Conservation (phyloP, 2,329 filamentous ascomycete species). For the Penicillium paneum region DNA sequence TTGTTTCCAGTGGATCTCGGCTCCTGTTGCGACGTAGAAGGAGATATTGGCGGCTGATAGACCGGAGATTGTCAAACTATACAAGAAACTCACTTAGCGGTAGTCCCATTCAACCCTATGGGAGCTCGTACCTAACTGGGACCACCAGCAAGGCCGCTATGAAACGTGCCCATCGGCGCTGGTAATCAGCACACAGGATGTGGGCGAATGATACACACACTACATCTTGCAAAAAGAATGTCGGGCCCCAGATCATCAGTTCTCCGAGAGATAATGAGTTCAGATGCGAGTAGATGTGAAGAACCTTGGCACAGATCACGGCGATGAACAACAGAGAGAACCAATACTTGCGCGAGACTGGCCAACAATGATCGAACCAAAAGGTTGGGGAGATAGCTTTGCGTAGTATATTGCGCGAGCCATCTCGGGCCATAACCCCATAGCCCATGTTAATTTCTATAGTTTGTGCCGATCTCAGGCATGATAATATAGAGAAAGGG, state of each 20-base stretch:
- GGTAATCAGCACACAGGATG: conserved; percentile 11
- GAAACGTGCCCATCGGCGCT: conserved; percentile 12
- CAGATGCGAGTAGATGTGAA: conserved; percentile 27
- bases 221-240: conserved; percentile 26
- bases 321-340: conserved; percentile 25
- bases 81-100: neutral
- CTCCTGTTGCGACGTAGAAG: conserved; percentile 25
- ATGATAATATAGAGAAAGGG: no score
- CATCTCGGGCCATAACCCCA: neutral
- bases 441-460: neutral
- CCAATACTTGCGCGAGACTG: conserved; percentile 19
- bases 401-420: neutral
- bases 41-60: conserved; percentile 25
- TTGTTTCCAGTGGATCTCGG: conserved; percentile 30
- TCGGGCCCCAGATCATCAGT: conserved; percentile 24
- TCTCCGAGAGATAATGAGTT: conserved; percentile 18
- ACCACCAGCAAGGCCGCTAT: conserved; percentile 9
- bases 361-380: conserved; percentile 20
- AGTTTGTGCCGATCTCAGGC: neutral
- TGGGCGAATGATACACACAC: conserved; percentile 15
- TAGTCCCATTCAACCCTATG: neutral
- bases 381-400: conserved; percentile 2
- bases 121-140: conserved; percentile 11
- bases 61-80: conserved; percentile 21
- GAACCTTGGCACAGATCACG: conserved; percentile 22